Conservation (phyloP, 1,284 basidiomycete species). For the Pterulicium gracile region DNA sequence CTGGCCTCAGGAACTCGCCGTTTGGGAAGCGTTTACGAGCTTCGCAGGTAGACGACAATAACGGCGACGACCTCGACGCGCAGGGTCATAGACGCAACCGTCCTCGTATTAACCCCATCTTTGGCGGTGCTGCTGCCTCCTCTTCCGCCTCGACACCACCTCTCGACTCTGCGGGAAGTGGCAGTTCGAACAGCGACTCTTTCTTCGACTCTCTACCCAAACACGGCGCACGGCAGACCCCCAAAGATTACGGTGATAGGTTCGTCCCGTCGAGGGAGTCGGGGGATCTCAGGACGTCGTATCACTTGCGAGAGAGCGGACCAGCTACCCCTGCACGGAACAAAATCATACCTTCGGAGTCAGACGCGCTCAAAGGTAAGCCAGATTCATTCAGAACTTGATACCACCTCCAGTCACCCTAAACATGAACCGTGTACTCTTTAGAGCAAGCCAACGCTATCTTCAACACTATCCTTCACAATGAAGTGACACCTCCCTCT, state of each 20-base stretch:
- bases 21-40: conserved; percentile 70
- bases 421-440: too few species aligned
- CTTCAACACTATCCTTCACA: conserved; percentile 63
- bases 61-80: conserved; percentile 41
- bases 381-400: too few species aligned
- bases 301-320: conserved; percentile 45
- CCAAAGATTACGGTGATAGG: conserved; percentile 61
- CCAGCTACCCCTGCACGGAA: conserved; percentile 61
- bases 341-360: conserved; percentile 66
- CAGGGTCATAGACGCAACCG: conserved; percentile 39
- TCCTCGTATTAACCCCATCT: conserved; percentile 43
- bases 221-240: conserved; percentile 25
- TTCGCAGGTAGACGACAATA: conserved; percentile 42
- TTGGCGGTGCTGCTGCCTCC: conserved; percentile 28
- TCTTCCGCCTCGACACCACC: conserved; percentile 36
- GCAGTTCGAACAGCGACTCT: conserved; percentile 37
- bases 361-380: conserved; percentile 41
- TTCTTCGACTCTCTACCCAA: conserved; percentile 42
- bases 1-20: conserved; percentile 67
- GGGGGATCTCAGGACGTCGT: conserved; percentile 67
- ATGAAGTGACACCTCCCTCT: conserved; percentile 64
- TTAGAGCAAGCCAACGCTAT: conserved; percentile 72
- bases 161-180: conserved; percentile 37
- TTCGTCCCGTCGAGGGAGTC: conserved; percentile 64
- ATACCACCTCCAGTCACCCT: too few species aligned